Evolutionary conservation across 352 stramenopile species (phyloP).

Genomic region (Paralagenidium karlingii): DNA sequence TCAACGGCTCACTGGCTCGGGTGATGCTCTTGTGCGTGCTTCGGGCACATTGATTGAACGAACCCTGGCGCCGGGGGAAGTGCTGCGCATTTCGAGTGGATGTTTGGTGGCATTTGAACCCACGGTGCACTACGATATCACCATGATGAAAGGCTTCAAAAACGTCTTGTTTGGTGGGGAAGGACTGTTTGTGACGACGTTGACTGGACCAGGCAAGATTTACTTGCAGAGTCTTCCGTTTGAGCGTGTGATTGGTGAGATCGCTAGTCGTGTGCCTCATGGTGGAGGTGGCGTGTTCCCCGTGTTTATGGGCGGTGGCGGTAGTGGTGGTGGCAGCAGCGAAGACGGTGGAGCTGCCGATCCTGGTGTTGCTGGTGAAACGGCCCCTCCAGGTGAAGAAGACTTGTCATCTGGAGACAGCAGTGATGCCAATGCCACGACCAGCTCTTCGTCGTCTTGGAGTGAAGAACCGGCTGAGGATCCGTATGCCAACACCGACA

Average conservation of each 20-base stretch:
- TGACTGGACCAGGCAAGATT: constrained; percentile 84
- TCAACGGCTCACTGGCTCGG: constrained; percentile 82
- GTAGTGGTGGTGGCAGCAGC: constrained; percentile 13
- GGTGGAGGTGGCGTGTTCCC: constrained; percentile 71
- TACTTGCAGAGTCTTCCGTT: constrained; percentile 89
- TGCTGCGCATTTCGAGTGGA: constrained; percentile 86
- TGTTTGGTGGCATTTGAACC: constrained; percentile 86
- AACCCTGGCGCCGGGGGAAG: constrained; percentile 78
- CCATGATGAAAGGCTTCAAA: constrained; percentile 87
- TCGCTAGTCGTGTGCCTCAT: constrained; percentile 75
- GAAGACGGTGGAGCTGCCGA: constrained; percentile 15
- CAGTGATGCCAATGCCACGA: constrained; percentile 7
- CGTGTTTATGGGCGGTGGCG: constrained; percentile 64
- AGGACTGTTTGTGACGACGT: constrained; percentile 89
- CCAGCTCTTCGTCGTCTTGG: not conserved
- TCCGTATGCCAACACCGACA: not conserved
- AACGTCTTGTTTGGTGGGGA: constrained; percentile 92
- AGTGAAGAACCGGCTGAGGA: constrained; percentile 1
- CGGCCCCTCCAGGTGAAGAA: constrained; percentile 9
- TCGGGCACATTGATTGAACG: constrained; percentile 82
- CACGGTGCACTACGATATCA: constrained; percentile 83
- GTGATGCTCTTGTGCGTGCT: constrained; percentile 87
- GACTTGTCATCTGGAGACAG: too few species aligned
- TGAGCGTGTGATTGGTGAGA: constrained; percentile 87
- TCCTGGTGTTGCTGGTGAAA: constrained; percentile 13